These are phyloP conservation scores for Coemansia sp. DNA, from an alignment of 192 early-diverging fungal genomes.

Conservation along the genomic window DNA sequence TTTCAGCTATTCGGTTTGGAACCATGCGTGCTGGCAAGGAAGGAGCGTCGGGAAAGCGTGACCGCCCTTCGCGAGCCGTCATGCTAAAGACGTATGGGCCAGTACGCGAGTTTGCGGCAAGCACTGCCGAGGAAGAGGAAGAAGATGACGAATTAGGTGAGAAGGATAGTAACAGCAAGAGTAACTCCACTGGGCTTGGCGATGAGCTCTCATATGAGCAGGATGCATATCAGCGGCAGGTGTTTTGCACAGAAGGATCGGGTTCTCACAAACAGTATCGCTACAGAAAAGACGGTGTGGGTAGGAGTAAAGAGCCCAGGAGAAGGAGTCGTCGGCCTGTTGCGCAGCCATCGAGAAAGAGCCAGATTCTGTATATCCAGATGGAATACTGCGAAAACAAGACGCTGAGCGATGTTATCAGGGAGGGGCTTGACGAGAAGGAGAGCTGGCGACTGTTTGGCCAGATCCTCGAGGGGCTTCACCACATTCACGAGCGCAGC, in stretches of 20 bases:
- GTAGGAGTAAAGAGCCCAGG: slow-evolving; percentile 5
- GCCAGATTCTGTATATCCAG: slow-evolving; percentile 84
- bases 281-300: neutral
- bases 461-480: slow-evolving; percentile 89
- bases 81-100: slow-evolving; percentile 11
- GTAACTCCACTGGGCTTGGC: neutral
- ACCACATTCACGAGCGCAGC: slow-evolving; percentile 84
- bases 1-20: slow-evolving; percentile 49
- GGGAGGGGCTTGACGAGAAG: slow-evolving; percentile 74
- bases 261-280: neutral
- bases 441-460: slow-evolving; percentile 84
- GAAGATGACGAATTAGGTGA: neutral
- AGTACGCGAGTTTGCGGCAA: slow-evolving; percentile 22
- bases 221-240: slow-evolving; percentile 2
- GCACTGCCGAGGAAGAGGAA: slow-evolving; percentile 4
- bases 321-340: neutral
- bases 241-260: neutral
- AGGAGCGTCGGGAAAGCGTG: slow-evolving; percentile 4
- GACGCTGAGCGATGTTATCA: slow-evolving; percentile 82
- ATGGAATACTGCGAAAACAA: slow-evolving; percentile 99
- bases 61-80: slow-evolving; percentile 11
- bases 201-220: neutral
- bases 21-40: slow-evolving; percentile 31
- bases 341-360: neutral
- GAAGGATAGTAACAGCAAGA: neutral